Base-by-base conservation (phyloP, 768 basidiomycete species). In the Chalciporus piperatus region DNA sequence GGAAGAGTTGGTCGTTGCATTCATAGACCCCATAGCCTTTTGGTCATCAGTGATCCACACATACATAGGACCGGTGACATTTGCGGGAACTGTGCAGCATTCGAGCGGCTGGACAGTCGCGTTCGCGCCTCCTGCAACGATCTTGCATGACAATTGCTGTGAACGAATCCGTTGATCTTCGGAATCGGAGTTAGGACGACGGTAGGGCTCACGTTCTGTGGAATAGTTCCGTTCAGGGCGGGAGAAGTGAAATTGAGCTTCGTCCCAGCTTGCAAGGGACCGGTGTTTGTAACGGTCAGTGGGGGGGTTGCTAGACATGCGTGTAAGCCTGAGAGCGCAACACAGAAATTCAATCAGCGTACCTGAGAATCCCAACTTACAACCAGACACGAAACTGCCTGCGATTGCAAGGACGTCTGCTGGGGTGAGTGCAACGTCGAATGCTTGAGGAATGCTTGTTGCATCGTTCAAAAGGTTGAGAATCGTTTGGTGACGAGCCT, bases 401-500 rank as follows among this genome's bases (percentile, higher is more conserved):
- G 85, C 87, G 47, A 91, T 72, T 16, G 87, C 82, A 40, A 92
- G 77, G 23, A 90, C 81, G 64, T 92, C 85, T 33, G 70, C 69
- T 11, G 89, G 87, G 12, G 71, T 72, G n/a, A 94, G 72, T 7
- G 83, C 74, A 22, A 92, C 72, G 64, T 93, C 91, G 63, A 91
- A 92, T 1, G 86, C 74, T 40, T 77, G 66, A 5, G 89, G 84
- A 49, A 88, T 81, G 16, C 83, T 74, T 4, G 75, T 76, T 52
- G 68, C 70, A 14, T 77, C 76, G 40, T 77, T 78, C 47, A 93
- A 59, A 54, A 90, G 60, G 72, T 92, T 92, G 46, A 91, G 76
- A 39, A 92, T 68, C 1, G 85, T 84, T 65, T 87, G 83, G 60
- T 94, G 91, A 42, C 91, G 84, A n/a, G 89, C 85, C 63, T 93